A percentile compares a stretch with the other conserved stretches of the same genome.
These are phyloP conservation scores for Taxillus chinensis DNA, from an alignment of 164 flowering plant genomes.

Conservation along the genomic window DNA sequence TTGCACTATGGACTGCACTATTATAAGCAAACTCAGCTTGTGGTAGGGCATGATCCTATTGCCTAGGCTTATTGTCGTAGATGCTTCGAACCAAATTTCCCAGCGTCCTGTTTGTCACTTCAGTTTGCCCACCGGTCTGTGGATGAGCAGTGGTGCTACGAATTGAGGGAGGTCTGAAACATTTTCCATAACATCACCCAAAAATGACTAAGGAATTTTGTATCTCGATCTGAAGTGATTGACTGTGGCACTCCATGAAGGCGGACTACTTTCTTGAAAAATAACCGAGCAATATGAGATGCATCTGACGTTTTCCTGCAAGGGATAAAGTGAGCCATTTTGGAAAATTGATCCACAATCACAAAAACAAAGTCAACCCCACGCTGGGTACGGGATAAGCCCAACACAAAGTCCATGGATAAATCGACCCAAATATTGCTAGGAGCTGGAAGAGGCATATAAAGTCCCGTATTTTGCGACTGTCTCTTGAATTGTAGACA, in stretches of 20 bases:
- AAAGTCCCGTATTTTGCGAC: background rate
- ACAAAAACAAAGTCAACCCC: background rate
- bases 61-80: too few relatives aligned
- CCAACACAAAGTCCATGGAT: background rate
- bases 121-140: background rate
- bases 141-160: background rate
- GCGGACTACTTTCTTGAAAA: background rate
- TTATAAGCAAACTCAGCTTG: background rate
- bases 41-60: too few relatives aligned
- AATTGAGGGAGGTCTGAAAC: background rate
- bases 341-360: background rate
- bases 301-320: background rate
- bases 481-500: constrained; percentile 2
- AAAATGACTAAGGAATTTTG: background rate
- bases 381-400: background rate
- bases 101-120: background rate
- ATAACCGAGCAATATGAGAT: background rate
- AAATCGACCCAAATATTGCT: background rate
- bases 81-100: too few relatives aligned
- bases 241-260: background rate
- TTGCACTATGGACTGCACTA: background rate
- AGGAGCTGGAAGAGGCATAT: background rate
- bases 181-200: background rate
- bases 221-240: background rate
- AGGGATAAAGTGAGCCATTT: constrained; percentile 1